These are phyloP conservation scores for Senecio squalidus DNA, from an alignment of 140 eudicot species.

Conservation along the genomic window DNA sequence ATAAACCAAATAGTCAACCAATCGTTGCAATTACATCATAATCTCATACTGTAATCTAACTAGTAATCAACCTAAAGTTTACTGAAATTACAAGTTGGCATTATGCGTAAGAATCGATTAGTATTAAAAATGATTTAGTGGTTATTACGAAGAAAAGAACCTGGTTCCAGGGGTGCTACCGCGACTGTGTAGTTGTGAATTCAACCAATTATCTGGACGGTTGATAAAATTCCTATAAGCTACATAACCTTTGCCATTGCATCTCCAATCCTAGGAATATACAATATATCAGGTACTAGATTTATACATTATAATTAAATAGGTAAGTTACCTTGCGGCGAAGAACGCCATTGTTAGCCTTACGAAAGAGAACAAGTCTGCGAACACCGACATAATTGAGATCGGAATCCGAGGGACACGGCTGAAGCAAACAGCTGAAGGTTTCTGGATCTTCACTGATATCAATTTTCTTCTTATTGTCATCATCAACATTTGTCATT, in stretches of 20 bases:
- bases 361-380: slow-evolving; percentile 72
- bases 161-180: slow-evolving; percentile 87
- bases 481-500: slow-evolving; percentile 4
- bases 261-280: slow-evolving; percentile 93
- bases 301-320: not conserved
- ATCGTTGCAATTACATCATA: too few relatives aligned
- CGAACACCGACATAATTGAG: slow-evolving; percentile 81
- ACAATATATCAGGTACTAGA: slow-evolving; percentile 18
- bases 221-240: slow-evolving; percentile 79
- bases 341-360: slow-evolving; percentile 53
- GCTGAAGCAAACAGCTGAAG: slow-evolving; percentile 87
- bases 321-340: slow-evolving; percentile 79
- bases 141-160: slow-evolving; percentile 27
- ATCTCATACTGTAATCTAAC: too few relatives aligned
- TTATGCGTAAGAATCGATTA: too few relatives aligned
- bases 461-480: slow-evolving; percentile 26
- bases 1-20: slow-evolving; percentile 66
- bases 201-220: slow-evolving; percentile 88
- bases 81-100: too few relatives aligned
- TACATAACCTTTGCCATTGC: slow-evolving; percentile 86
- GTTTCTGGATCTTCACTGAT: slow-evolving; percentile 63
- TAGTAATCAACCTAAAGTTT: too few relatives aligned
- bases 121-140: not conserved
- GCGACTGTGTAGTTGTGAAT: slow-evolving; percentile 40
- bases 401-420: slow-evolving; percentile 59